A percentile compares a stretch with the other conserved stretches of the same genome.
Evolutionary conservation across 2,329 filamentous ascomycete genomes (phyloP).

Genomic region (Penicillium psychrosexuale): DNA sequence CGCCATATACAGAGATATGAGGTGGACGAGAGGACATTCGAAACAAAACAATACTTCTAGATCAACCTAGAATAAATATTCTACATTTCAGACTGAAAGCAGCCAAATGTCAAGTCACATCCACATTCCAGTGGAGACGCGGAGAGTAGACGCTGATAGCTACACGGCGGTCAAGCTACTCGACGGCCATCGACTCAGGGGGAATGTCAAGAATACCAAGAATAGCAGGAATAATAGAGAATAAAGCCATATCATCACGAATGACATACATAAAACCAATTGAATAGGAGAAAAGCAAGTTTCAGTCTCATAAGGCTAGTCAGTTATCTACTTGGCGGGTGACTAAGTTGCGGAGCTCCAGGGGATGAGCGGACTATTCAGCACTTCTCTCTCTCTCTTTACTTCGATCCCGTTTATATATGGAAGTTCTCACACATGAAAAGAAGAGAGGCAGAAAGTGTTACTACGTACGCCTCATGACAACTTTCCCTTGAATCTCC

Average conservation of each 20-base stretch:
- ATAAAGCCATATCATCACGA: neutral
- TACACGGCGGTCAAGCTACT: neutral
- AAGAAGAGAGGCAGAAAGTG: neutral
- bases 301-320: neutral
- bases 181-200: neutral
- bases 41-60: neutral
- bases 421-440: neutral
- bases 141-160: constrained; percentile 1
- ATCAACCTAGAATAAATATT: neutral
- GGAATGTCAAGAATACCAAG: neutral
- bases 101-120: constrained; percentile 14
- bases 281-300: neutral
- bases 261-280: neutral
- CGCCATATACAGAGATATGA: neutral
- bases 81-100: constrained; percentile 3
- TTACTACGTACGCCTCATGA: neutral
- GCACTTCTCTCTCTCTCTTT: neutral
- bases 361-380: constrained; percentile 1
- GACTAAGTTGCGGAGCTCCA: constrained; percentile 9
- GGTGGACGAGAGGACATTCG: neutral
- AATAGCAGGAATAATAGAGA: neutral
- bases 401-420: neutral
- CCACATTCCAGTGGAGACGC: constrained; percentile 17
- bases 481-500: neutral
- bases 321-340: neutral